phyloP scores from a whole-genome alignment of 2,329 filamentous ascomycete genomes.

The Didymella exigua region DNA sequence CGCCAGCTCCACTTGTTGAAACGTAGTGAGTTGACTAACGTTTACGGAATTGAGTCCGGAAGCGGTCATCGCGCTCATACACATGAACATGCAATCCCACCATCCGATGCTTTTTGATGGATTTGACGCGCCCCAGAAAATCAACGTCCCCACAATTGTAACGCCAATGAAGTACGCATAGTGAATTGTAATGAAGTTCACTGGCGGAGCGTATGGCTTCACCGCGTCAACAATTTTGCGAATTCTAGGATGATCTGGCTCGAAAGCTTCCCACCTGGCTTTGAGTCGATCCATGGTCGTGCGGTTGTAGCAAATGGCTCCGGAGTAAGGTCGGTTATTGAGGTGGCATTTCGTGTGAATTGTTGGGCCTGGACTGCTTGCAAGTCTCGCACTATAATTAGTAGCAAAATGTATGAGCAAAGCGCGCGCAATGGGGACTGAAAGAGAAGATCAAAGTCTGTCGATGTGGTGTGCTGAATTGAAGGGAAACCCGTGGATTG shows the following conservation, averaged over 20 bases:
- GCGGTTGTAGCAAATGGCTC: constrained; percentile 8
- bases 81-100: constrained; percentile 34
- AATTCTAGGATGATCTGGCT: constrained; percentile 13
- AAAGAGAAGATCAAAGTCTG: constrained; percentile 6
- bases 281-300: constrained; percentile 16
- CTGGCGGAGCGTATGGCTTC: constrained; percentile 27
- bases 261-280: constrained; percentile 16
- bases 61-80: constrained; percentile 19
- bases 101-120: constrained; percentile 29
- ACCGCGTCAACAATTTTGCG: constrained; percentile 17
- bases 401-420: constrained; percentile 7
- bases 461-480: not conserved
- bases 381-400: constrained; percentile 8
- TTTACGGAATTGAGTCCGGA: constrained; percentile 29
- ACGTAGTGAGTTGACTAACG: constrained; percentile 29
- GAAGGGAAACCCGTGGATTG: constrained; percentile 7
- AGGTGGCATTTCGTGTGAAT: constrained; percentile 15
- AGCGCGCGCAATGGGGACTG: not conserved
- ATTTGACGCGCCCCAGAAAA: constrained; percentile 30
- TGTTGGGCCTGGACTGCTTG: constrained; percentile 4
- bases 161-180: constrained; percentile 29
- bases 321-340: constrained; percentile 12
- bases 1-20: constrained; percentile 22
- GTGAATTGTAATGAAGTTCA: constrained; percentile 33
- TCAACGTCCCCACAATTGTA: constrained; percentile 23